Evolutionary conservation across 768 basidiomycete genomes (phyloP).

Genomic region (Mrakia frigida): DNA sequence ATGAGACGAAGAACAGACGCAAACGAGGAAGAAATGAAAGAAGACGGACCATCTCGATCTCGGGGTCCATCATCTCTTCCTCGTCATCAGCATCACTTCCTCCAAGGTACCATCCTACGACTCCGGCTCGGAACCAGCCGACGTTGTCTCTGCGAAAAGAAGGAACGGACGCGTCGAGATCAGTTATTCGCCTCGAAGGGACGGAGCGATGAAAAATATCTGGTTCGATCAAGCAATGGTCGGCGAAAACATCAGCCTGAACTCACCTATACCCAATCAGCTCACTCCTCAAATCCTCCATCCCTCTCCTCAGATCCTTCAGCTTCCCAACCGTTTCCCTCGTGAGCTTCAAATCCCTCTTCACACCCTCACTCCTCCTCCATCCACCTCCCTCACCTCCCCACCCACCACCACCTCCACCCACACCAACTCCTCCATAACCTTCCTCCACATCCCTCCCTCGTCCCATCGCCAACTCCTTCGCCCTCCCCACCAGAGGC

Average conservation of each 20-base stretch:
- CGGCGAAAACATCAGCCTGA: too few relatives aligned
- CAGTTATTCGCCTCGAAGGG: not conserved
- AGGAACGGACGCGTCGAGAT: not conserved
- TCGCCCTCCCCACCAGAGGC: constrained; percentile 22
- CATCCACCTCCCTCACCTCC: constrained; percentile 8
- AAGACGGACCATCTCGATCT: constrained; percentile 32
- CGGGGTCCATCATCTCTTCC: constrained; percentile 33
- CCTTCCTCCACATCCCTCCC: not conserved
- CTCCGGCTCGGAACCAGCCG: constrained; percentile 33
- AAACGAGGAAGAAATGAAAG: not conserved
- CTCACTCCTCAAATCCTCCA: constrained; percentile 36
- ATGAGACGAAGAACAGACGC: too few relatives aligned
- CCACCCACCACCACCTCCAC: not conserved
- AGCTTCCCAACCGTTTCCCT: constrained; percentile 34
- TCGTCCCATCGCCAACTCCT: constrained; percentile 19
- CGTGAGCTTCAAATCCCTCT: constrained; percentile 36
- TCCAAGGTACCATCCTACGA: constrained; percentile 38
- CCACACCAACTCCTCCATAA: not conserved
- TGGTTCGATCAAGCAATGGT: too few relatives aligned
- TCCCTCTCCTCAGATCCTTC: constrained; percentile 28
- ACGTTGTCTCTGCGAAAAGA: constrained; percentile 24
- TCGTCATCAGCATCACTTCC: constrained; percentile 37
- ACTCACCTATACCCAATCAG: constrained; percentile 32
- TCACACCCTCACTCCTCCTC: constrained; percentile 33
- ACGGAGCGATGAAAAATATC: too few relatives aligned